Evolutionary conservation across 305 asterid species (phyloP).

Genomic region (Withania somnifera): DNA sequence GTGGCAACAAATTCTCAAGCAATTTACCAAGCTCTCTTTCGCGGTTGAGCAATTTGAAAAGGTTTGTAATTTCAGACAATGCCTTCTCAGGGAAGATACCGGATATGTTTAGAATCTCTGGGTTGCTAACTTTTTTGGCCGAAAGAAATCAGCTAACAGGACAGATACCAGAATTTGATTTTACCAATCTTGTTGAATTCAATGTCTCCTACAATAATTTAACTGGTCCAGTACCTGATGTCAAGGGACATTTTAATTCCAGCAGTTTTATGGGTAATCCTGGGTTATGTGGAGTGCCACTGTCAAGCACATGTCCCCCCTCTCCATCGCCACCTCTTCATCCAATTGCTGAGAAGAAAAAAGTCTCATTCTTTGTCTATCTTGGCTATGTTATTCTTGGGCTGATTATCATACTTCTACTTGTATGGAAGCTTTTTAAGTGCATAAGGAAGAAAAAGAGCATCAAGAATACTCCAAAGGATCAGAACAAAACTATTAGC

Average conservation of each 20-base stretch:
- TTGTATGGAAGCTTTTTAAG: constrained; percentile 9
- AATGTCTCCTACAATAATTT: constrained; percentile 51
- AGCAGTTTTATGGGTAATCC: constrained; percentile 43
- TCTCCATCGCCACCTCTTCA: neutral
- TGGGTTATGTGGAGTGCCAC: constrained; percentile 46
- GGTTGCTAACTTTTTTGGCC: constrained; percentile 44
- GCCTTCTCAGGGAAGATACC: constrained; percentile 46
- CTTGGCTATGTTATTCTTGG: constrained; percentile 49
- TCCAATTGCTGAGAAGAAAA: constrained; percentile 10
- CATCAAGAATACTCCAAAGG: neutral
- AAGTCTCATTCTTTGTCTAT: constrained; percentile 29
- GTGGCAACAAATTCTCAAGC: constrained; percentile 35
- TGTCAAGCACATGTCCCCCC: constrained; percentile 26
- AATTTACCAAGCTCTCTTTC: constrained; percentile 37
- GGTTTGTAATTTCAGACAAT: constrained; percentile 33
- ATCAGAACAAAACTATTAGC: constrained; percentile 22
- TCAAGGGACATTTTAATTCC: constrained; percentile 17
- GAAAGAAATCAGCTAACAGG: constrained; percentile 45
- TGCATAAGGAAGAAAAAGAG: constrained; percentile 10
- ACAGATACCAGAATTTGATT: constrained; percentile 30
- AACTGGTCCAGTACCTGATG: constrained; percentile 42
- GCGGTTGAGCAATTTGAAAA: constrained; percentile 32
- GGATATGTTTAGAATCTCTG: constrained; percentile 36
- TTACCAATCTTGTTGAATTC: constrained; percentile 41
- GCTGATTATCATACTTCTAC: constrained; percentile 20